phyloP scores from a whole-genome alignment of 129 eudicot genomes.

The Glebionis coronaria region DNA sequence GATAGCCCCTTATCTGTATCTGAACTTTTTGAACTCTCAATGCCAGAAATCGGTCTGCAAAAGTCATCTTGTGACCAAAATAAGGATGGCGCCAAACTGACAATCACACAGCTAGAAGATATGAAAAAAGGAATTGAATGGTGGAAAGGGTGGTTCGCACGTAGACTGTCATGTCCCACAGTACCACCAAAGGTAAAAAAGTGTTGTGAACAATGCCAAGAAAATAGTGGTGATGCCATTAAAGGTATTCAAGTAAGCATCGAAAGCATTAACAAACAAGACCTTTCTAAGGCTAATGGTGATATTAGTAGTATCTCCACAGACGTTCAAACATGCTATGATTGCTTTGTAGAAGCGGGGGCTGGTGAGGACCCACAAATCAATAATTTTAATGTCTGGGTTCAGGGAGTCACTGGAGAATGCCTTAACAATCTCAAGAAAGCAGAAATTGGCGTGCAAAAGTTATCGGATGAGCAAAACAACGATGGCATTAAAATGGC shows the following conservation, averaged over 20 bases:
- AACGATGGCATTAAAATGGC: no score
- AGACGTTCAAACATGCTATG: background rate
- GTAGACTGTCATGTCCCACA: no score
- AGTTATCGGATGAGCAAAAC: no score
- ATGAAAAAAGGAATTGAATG: no score
- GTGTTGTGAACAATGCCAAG: background rate
- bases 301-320: background rate
- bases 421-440: no score
- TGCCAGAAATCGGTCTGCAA: slow-evolving; percentile 15
- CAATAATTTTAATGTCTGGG: background rate
- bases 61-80: background rate
- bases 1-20: slow-evolving; percentile 18
- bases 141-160: no score
- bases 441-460: no score
- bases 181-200: background rate
- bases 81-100: no score
- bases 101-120: no score
- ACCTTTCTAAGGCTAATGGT: background rate
- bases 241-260: background rate
- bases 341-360: background rate
- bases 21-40: slow-evolving; percentile 17
- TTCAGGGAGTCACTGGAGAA: background rate
- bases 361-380: background rate
- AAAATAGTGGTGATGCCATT: background rate
- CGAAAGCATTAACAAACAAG: background rate